Conservation (phyloP, 2,329 filamentous ascomycete species). For the Diplodia seriata region DNA sequence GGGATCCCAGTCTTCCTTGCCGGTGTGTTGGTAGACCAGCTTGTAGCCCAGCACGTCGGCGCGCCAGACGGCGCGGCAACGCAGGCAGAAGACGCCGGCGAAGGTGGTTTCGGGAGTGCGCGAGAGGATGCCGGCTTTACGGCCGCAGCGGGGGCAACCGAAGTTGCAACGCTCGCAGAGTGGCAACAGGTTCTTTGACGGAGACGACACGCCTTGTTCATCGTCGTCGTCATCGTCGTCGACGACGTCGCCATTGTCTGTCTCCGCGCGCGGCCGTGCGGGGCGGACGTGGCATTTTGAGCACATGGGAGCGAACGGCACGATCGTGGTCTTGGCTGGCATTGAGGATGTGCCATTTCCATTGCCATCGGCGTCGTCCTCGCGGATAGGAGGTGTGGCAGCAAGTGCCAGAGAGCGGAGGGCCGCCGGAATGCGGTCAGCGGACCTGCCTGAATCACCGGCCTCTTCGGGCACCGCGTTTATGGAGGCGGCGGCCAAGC, state of each 20-base stretch:
- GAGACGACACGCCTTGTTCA: not conserved
- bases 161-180: conserved; percentile 54
- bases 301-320: conserved; percentile 39
- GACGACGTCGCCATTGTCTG: conserved; percentile 13
- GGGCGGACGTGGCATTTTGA: conserved; percentile 41
- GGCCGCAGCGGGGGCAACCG: conserved; percentile 51
- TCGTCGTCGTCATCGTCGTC: not conserved
- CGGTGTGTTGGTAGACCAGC: not conserved
- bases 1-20: not conserved
- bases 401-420: conserved; percentile 35
- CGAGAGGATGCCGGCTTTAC: conserved; percentile 28
- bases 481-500: conserved; percentile 38
- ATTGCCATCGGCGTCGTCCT: not conserved
- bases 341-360: not conserved
- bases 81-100: conserved; percentile 33
- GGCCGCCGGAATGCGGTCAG: conserved; percentile 52
- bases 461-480: conserved; percentile 47
- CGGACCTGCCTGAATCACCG: conserved; percentile 50
- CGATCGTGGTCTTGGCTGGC: not conserved
- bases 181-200: not conserved
- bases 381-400: conserved; percentile 28
- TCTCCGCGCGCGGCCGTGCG: conserved; percentile 38
- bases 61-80: conserved; percentile 8
- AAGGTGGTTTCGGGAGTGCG: conserved; percentile 33
- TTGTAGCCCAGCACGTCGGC: conserved; percentile 29